These are phyloP conservation scores for Lecanicillium sp. DNA, from an alignment of 2,329 filamentous ascomycete species.

Conservation along the genomic window DNA sequence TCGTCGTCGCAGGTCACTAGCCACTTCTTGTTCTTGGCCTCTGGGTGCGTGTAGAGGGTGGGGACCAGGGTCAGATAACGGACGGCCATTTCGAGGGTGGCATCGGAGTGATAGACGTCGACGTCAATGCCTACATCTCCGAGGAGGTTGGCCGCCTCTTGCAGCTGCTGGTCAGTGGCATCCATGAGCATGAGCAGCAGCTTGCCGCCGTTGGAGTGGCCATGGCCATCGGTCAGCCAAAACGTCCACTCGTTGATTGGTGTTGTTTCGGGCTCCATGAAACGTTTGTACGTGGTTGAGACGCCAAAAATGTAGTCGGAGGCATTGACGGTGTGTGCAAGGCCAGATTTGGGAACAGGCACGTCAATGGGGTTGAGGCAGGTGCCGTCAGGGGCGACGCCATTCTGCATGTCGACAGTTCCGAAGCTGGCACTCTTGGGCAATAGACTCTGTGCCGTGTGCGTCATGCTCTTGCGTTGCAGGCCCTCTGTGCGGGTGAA, in stretches of 20 bases:
- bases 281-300: conserved; percentile 48
- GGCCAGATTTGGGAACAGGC: conserved; percentile 41
- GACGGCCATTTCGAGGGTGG: conserved; percentile 48
- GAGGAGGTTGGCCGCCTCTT: conserved; percentile 39
- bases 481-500: conserved; percentile 40
- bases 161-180: conserved; percentile 42
- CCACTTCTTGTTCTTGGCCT: conserved; percentile 46
- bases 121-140: conserved; percentile 45
- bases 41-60: conserved; percentile 44
- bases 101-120: conserved; percentile 48
- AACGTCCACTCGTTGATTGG: conserved; percentile 52
- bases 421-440: conserved; percentile 36
- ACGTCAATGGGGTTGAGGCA: conserved; percentile 44
- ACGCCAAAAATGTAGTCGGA: conserved; percentile 53
- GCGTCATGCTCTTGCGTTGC: conserved; percentile 42
- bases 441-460: conserved; percentile 39
- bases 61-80: conserved; percentile 49
- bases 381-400: conserved; percentile 27
- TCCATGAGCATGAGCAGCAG: conserved; percentile 47
- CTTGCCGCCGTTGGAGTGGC: conserved; percentile 49
- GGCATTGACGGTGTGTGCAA: conserved; percentile 42
- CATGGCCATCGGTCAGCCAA: conserved; percentile 50
- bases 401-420: conserved; percentile 37
- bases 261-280: conserved; percentile 42
- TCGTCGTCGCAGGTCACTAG: conserved; percentile 57